Conservation (phyloP, 768 basidiomycete genomes). For the Lepiota venenata region DNA sequence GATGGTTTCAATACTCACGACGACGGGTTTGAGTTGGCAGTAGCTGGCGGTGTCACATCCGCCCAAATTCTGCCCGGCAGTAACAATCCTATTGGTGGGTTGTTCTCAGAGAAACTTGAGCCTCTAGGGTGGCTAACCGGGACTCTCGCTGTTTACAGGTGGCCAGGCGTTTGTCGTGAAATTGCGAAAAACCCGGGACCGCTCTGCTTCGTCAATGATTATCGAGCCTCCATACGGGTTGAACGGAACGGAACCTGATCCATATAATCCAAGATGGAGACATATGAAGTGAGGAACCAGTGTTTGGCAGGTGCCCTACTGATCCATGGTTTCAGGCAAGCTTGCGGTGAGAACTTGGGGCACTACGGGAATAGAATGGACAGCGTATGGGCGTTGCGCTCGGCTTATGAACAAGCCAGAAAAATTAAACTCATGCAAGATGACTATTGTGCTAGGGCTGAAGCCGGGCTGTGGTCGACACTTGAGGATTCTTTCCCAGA, state of each 20-base stretch:
- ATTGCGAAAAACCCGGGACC: conserved; percentile 71
- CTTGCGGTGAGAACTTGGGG: conserved; percentile 54
- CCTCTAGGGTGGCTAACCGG: not conserved
- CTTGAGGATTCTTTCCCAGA: conserved; percentile 58
- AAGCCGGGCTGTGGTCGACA: conserved; percentile 42
- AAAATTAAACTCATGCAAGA: conserved; percentile 70
- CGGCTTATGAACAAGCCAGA: conserved; percentile 75
- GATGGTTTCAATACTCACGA: conserved; percentile 90
- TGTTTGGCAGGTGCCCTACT: not conserved
- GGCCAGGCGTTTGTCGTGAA: conserved; percentile 91
- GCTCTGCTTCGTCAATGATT: conserved; percentile 76
- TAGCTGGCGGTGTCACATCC: conserved; percentile 88
- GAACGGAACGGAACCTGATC: conserved; percentile 38
- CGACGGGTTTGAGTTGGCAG: conserved; percentile 64
- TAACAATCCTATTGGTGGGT: conserved; percentile 66
- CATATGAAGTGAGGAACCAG: conserved; percentile 66
- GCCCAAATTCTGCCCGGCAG: conserved; percentile 79
- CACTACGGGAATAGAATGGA: conserved; percentile 70
- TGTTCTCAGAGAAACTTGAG: not conserved
- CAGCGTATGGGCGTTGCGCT: conserved; percentile 69
- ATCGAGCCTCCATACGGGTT: conserved; percentile 78
- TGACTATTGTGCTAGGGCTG: conserved; percentile 61
- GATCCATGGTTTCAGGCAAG: conserved; percentile 39
- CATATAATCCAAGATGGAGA: conserved; percentile 51
- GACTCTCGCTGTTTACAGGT: conserved; percentile 36